Conservation (phyloP, 768 basidiomycete species). For the Rhizopogon roseolus region DNA sequence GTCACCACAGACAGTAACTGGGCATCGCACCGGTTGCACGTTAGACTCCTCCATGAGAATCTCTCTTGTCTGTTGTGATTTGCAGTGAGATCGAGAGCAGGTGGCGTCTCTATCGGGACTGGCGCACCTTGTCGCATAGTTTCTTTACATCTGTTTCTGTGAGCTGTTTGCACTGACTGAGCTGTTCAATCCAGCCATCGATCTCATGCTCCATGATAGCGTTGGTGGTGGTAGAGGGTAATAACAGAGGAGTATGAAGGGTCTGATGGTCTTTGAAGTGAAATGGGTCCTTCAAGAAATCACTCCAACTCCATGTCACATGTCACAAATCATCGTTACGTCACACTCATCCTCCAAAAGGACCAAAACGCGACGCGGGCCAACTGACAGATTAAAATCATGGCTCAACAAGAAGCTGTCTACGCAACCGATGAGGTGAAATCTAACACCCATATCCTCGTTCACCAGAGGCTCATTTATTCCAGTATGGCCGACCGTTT, state of each 20-base stretch:
- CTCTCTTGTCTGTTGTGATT: conserved; percentile 75
- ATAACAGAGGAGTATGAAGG: background rate
- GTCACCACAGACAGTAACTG: conserved; percentile 98
- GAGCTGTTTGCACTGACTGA: conserved; percentile 96
- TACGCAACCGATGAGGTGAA: conserved; percentile 84
- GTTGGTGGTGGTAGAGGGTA: background rate
- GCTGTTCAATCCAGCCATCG: conserved; percentile 95
- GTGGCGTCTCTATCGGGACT: conserved; percentile 6
- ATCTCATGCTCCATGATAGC: conserved; percentile 62
- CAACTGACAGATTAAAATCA: conserved; percentile 5
- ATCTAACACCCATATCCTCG: background rate
- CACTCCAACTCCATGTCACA: conserved; percentile 18
- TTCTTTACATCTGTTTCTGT: conserved; percentile 94
- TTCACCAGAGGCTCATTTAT: conserved; percentile 6
- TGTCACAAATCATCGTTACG: conserved; percentile 20
- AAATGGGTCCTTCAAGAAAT: background rate
- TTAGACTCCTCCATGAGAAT: conserved; percentile 99
- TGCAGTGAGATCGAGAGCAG: conserved; percentile 11
- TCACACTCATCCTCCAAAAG: conserved; percentile 16
- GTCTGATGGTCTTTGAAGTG: conserved; percentile 16
- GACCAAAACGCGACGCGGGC: conserved; percentile 11
- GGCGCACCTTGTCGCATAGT: conserved; percentile 94
- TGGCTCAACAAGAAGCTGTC: conserved; percentile 57
- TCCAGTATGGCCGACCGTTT: conserved; percentile 91
- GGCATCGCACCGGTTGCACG: conserved; percentile 97